Conservation (phyloP, 805 yeast genomes). For the Lachancea dasiensis region DNA sequence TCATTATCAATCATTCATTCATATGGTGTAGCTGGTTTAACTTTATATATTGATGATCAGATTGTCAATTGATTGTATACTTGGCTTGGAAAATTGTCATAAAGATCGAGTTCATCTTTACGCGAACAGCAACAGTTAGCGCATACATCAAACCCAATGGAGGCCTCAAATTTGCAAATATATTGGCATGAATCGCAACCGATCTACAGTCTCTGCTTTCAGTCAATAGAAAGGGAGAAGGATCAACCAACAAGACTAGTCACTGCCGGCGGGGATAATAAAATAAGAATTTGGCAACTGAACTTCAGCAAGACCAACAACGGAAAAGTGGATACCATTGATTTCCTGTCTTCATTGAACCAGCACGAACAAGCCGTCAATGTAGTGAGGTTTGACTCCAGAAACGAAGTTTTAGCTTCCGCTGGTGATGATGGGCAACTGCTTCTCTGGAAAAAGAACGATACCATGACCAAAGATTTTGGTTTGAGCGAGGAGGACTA, state of each 20-base stretch:
- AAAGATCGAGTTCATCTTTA: no score
- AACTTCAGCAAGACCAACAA: conserved; percentile 22
- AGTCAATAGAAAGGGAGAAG: conserved; percentile 35
- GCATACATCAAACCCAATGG: no score
- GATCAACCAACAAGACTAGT: conserved; percentile 47
- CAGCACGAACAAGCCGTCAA: conserved; percentile 96
- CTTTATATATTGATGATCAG: no score
- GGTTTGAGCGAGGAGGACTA: conserved; percentile 41
- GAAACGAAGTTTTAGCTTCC: conserved; percentile 68
- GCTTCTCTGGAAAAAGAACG: conserved; percentile 66
- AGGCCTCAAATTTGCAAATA: conserved; percentile 25
- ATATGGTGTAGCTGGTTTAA: no score
- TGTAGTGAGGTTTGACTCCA: conserved; percentile 69
- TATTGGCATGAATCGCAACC: conserved; percentile 59
- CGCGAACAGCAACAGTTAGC: no score
- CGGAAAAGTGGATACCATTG: conserved; percentile 42
- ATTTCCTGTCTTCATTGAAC: conserved; percentile 70
- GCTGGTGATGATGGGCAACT: conserved; percentile 96
- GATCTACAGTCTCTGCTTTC: conserved; percentile 61
- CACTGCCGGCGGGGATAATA: conserved; percentile 94
- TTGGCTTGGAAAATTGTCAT: background rate
- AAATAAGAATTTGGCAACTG: conserved; percentile 57
- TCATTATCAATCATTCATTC: no score
- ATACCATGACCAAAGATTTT: conserved; percentile 50
- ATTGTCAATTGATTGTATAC: background rate